Evolutionary conservation across 257 asterid genomes (phyloP).

Genomic region (Przewalskia tangutica): DNA sequence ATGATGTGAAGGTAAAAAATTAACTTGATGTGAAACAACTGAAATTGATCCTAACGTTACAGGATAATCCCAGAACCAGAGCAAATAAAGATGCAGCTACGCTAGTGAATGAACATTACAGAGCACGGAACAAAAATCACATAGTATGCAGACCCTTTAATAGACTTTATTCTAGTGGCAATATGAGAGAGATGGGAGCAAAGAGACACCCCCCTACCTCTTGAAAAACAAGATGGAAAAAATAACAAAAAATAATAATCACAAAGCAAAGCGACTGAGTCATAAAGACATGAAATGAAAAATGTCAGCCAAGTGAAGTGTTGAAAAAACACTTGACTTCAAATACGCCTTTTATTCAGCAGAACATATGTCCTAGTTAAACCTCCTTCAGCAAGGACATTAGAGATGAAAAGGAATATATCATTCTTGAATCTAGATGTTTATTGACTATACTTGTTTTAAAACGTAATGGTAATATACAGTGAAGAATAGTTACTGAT

Average conservation of each 20-base stretch:
- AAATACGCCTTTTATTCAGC: background rate
- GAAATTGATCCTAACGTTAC: background rate
- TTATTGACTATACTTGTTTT: background rate
- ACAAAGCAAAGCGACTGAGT: background rate
- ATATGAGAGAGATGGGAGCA: background rate
- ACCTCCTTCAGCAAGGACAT: background rate
- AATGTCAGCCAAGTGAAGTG: background rate
- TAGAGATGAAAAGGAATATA: background rate
- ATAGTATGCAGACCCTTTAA: background rate
- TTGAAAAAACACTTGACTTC: background rate
- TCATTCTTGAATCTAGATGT: background rate
- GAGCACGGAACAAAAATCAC: background rate
- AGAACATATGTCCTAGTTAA: background rate
- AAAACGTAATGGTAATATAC: background rate
- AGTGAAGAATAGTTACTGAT: background rate
- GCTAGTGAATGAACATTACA: background rate
- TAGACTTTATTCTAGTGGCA: background rate
- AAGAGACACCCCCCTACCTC: background rate
- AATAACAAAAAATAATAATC: background rate
- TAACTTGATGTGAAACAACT: background rate
- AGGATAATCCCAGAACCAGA: background rate
- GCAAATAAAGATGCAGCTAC: background rate
- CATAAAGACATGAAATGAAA: background rate
- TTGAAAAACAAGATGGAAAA: background rate
- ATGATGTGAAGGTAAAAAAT: background rate